Evolutionary conservation across 2,329 filamentous ascomycete species (phyloP), one percentile per base, ranked within the genome.

Genomic region (Fusarium annulatum): DNA sequence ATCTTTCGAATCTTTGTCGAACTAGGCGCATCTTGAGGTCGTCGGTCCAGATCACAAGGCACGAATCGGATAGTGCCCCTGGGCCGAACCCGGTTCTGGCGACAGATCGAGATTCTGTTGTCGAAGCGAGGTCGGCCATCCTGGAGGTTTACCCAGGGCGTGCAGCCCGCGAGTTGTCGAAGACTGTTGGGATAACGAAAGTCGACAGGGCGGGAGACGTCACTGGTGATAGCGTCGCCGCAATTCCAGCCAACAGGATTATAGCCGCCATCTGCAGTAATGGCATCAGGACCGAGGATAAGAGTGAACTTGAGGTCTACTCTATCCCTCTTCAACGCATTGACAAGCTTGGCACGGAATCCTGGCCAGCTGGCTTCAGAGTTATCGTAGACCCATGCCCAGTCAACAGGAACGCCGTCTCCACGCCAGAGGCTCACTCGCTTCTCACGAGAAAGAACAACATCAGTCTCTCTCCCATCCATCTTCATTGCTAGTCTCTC

Each of bases 371-470:
- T 53, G 0, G 33, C 41, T 36, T 77, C 71, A 3, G 73, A 56
- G 3, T 55, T 55, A 14, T 76, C 69, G 36, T 76, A 79, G 4
- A 79, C 60, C 78, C 78, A 81, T 1, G 69, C 69, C 74, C 78
- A 78, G n/a, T 79, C 67, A 0, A 65, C 63, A 2, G 75, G 68
- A 5, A 65, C 48, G 1, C 42, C 62, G 0, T 61, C 26, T 3
- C 72, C 71, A 1, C 69, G 61, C 80, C 81, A 82, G 9, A 82
- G 76, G 15, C 42, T 58, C 9, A 64, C 63, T 28, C 81, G 73
- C 42, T 80, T 68, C 16, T 64, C 41, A 26, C 71, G 66, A 2
- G 65, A n/a, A 1, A 82, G 70, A 2, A 64, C 52, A 11, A 80
- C 26, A 0, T 65, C 33, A 8, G 57, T 46, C 12, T 65, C 33